A percentile compares a stretch with the other conserved stretches of the same genome.
Evolutionary conservation across 2,329 filamentous ascomycete species (phyloP).

Genomic region (Lachnellula hyalina): DNA sequence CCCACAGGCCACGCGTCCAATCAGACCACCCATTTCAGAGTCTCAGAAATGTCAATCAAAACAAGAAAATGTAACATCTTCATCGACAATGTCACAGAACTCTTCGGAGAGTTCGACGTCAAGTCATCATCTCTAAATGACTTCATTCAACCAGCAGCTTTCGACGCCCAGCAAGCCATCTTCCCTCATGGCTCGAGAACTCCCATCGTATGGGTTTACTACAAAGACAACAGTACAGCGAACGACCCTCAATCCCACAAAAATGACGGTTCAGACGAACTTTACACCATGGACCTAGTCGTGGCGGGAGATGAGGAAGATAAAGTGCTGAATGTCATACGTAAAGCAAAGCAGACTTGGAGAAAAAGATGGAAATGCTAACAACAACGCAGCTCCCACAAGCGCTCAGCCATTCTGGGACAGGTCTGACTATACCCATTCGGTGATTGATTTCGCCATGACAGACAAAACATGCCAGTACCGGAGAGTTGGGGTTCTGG

Average conservation of each 20-base stretch:
- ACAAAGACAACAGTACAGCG: background rate
- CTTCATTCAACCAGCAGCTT: background rate
- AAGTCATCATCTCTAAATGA: background rate
- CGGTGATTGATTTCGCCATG: background rate
- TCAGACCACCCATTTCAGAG: too few species aligned
- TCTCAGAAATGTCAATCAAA: background rate
- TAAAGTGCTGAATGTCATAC: background rate
- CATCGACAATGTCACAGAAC: background rate
- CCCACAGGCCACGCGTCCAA: too few species aligned
- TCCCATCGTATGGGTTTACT: background rate
- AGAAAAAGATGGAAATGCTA: background rate
- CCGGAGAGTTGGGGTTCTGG: background rate
- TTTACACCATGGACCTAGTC: background rate
- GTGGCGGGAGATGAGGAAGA: background rate
- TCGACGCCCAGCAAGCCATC: background rate
- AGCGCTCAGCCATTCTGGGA: background rate
- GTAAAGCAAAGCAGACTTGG: background rate
- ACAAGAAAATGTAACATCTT: background rate
- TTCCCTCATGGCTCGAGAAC: background rate
- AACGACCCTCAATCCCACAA: background rate
- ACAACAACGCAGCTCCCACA: background rate
- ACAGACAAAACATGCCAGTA: background rate
- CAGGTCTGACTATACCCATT: background rate
- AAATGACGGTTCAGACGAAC: background rate
- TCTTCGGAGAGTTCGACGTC: background rate